These are phyloP conservation scores for Aspergillus aculeatinus DNA, from an alignment of 2,329 filamentous ascomycete species.

Conservation along the genomic window DNA sequence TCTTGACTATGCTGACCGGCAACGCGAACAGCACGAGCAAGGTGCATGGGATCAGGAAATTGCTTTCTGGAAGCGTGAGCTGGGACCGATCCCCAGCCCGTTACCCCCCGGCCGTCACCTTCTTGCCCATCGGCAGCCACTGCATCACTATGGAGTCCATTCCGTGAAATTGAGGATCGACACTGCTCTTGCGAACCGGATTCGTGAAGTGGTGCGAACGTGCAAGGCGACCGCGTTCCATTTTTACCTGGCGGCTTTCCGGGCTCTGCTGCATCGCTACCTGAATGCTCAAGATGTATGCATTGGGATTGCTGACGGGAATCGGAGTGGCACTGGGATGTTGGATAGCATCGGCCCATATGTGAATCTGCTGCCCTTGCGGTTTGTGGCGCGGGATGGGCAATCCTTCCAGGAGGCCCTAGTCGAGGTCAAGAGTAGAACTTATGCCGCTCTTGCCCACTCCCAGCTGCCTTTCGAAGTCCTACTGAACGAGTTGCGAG, in stretches of 20 bases:
- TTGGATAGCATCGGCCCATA: conserved; percentile 46
- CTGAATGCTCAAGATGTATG: conserved; percentile 40
- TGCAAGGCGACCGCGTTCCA: conserved; percentile 39
- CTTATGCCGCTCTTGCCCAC: conserved; percentile 42
- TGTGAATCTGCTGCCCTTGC: conserved; percentile 52
- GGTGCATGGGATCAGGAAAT: no score
- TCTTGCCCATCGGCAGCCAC: no score
- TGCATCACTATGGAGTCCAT: no score
- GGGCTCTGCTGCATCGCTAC: conserved; percentile 38
- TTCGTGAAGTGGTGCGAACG: conserved; percentile 28
- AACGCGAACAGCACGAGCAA: no score
- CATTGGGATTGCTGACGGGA: conserved; percentile 53
- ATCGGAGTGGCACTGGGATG: conserved; percentile 34
- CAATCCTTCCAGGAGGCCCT: conserved; percentile 26
- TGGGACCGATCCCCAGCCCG: no score
- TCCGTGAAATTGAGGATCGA: conserved; percentile 3
- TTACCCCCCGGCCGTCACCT: no score
- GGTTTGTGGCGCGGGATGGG: conserved; percentile 27
- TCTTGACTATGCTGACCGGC: no score
- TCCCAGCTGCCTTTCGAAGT: conserved; percentile 52
- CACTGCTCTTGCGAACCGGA: no score
- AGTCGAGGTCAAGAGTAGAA: conserved; percentile 21
- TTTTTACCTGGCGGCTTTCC: conserved; percentile 46
- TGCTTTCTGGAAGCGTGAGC: no score
- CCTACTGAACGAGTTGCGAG: conserved; percentile 46